Base-by-base conservation (phyloP, 208 protist species). In the Wallacemonas sp. region DNA sequence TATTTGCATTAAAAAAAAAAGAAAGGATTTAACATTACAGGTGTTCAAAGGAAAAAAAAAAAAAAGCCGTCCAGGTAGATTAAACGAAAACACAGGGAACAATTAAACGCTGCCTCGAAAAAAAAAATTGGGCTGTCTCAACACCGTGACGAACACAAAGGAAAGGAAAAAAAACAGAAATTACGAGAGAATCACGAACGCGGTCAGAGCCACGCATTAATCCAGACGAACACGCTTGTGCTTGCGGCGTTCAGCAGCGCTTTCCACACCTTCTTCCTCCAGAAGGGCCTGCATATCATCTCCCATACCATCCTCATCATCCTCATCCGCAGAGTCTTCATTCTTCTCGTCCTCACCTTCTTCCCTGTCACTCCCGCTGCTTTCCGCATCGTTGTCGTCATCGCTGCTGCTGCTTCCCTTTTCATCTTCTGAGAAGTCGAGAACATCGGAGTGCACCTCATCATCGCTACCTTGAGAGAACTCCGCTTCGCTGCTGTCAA, bases 281-380 rank as follows among this genome's bases (percentile, higher is more conserved):
- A 91, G 66, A 26, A 91, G 72, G 38, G 87, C 77, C 31, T 70
- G 54, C 80, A 90, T 88, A 49, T 90, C 78, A 0, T 88, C 77
- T 4, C 66, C 78, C 72, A 88, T 76, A 45, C 80, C 81, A 65
- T 89, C 72, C 15, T 76, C 65, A 0, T 77, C 58, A n/a, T 82
- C 68, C 26, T 76, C 64, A 2, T 66, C 61, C n/a, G n/a, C n/a
- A n/a, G n/a, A n/a, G 17, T 62, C 59, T 11, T 62, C 62, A 15
- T 47, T 59, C 15, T 33, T 44, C 8, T 70, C 33, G 24, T 41
- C 42, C 31, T 31, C n/a, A n/a, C 46, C 62, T 14, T 45, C 64
- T 21, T 82, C 70, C 15, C 44, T 66, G 17, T 65, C 64, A 0
- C 61, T 62, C 8, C 39, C 31, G 4, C 47, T 47, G 24, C 49